A percentile compares a stretch with the other conserved stretches of the same genome.
These are phyloP conservation scores for Leccinum subtestaceum DNA, from an alignment of 768 basidiomycete species.

Conservation along the genomic window DNA sequence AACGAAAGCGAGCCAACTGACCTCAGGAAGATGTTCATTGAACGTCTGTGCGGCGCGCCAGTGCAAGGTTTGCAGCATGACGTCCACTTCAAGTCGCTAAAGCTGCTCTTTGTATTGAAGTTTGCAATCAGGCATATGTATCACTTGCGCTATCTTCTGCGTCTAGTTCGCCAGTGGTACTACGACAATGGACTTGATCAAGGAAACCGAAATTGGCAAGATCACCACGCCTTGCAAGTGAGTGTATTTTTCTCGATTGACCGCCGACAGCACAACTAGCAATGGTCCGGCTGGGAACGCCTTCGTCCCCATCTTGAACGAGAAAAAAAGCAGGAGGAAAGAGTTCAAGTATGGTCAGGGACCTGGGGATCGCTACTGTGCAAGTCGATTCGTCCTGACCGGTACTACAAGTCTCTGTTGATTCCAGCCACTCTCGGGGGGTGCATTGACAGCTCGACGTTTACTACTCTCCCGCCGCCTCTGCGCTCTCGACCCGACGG, in stretches of 20 bases:
- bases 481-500: conserved; percentile 20
- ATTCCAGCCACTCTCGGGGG: not conserved
- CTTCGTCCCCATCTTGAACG: conserved; percentile 50
- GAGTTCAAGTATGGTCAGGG: conserved; percentile 54
- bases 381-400: not conserved
- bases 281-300: conserved; percentile 25
- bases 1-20: not conserved
- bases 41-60: not conserved
- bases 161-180: not conserved
- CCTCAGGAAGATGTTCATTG: not conserved
- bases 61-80: not conserved
- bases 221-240: conserved; percentile 35
- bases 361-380: conserved; percentile 46
- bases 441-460: conserved; percentile 51
- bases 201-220: conserved; percentile 29
- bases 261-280: conserved; percentile 33
- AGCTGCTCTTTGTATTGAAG: not conserved
- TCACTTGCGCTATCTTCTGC: not conserved
- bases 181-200: conserved; percentile 36
- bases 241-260: conserved; percentile 10
- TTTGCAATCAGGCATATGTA: not conserved
- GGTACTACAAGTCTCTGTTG: not conserved
- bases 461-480: conserved; percentile 48
- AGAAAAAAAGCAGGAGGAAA: conserved; percentile 41
- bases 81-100: not conserved